Base-by-base conservation (phyloP, 2,329 filamentous ascomycete species). In the Chaetomiaceae sp. region DNA sequence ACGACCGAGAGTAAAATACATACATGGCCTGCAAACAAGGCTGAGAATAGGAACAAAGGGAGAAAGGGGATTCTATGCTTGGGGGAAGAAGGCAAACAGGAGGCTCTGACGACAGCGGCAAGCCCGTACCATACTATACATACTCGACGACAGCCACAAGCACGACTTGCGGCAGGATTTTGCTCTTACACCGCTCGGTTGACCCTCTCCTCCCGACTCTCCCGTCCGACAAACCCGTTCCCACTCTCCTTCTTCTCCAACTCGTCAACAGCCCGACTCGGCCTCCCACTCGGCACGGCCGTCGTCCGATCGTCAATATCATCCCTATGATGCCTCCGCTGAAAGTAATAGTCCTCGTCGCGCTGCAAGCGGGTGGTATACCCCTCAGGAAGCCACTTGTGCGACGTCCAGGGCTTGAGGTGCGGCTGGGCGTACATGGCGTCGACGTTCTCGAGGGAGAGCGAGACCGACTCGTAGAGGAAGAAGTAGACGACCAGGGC, bases 381-480 rank as follows among this genome's bases (percentile, higher is more conserved):
- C 14, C 61, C 61, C 8, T 55, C 61, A 6, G 66, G 65, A 46
- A 63, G 57, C 73, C 73, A 83, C 59, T 72, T 68, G 56, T 68
- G 66, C 59, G 76, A 80, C 68, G 78, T 76, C 75, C 79, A 81
- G 15, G 81, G 79, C 62, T 75, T 76, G 23, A 83, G 75, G 50
- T 71, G 25, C 1, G 53, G 70, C n/a, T 79, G 69, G 54, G 82
- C 73, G 64, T 85, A 85, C 79, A 83, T 83, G 44, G 74, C 78
- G 67, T 88, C 84, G 54, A 88, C 80, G 64, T 87, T 82, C 69
- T 88, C 84, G 27, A 88, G 75, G 4, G 77, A 79, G 43, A 61
- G 53, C 25, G 54, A 76, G 57, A 79, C 81, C 61, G 60, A 62
- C 81, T 80, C 83, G 64, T 81, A 81, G 55, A 87, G 75, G 68